Conservation (phyloP, 495 filamentous ascomycete genomes). For the Acidiella bohemica region DNA sequence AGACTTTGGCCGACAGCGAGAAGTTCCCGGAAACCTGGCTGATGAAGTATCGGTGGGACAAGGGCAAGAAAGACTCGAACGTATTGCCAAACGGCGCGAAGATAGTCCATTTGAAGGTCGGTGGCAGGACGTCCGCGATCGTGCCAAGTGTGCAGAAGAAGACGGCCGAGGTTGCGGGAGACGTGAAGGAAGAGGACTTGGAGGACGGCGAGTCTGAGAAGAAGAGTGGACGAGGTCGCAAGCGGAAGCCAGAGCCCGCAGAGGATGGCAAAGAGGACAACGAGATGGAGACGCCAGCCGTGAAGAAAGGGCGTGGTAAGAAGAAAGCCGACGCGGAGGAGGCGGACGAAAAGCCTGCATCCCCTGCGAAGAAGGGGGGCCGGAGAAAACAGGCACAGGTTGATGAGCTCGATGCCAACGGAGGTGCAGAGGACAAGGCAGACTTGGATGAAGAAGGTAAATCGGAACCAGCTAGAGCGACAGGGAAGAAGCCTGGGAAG, state of each 20-base stretch:
- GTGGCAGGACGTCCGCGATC: conserved; percentile 76
- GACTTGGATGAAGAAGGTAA: background rate
- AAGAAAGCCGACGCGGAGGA: conserved; percentile 1
- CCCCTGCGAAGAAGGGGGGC: conserved; percentile 2
- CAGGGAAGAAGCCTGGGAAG: conserved; percentile 3
- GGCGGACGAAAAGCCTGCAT: background rate
- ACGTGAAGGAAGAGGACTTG: conserved; percentile 19
- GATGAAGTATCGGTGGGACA: conserved; percentile 81
- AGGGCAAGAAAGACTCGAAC: conserved; percentile 65
- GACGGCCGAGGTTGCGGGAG: conserved; percentile 38
- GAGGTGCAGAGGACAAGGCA: conserved; percentile 3
- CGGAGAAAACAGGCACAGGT: background rate
- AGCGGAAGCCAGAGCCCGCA: conserved; percentile 10
- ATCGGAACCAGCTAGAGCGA: conserved; percentile 1
- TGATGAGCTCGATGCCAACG: conserved; percentile 3
- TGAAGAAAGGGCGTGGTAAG: background rate
- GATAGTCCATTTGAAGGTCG: conserved; percentile 71
- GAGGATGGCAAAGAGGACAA: conserved; percentile 10
- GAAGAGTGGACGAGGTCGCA: conserved; percentile 7
- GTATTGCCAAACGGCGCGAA: conserved; percentile 70
- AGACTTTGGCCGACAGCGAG: conserved; percentile 64
- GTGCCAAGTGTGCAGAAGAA: conserved; percentile 81
- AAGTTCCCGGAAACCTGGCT: conserved; percentile 85
- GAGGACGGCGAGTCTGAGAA: conserved; percentile 10
- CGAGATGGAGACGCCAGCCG: conserved; percentile 6